These are phyloP conservation scores for Poa annua DNA, from an alignment of 176 grass and related monocot species.

Conservation along the genomic window DNA sequence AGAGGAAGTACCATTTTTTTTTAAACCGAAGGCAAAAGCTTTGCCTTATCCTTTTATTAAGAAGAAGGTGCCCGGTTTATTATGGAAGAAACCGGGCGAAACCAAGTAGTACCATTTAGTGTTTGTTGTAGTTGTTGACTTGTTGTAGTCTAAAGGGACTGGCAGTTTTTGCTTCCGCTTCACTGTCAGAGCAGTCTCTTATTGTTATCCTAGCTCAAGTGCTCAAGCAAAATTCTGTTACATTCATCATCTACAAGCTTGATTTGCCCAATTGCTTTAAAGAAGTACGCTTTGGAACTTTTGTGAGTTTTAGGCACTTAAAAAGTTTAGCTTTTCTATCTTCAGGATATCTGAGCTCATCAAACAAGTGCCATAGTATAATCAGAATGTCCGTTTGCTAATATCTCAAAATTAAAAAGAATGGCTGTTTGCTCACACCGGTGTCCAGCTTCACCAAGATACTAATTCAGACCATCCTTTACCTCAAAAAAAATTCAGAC, in stretches of 20 bases:
- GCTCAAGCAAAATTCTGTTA: not conserved
- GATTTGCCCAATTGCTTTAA: not conserved
- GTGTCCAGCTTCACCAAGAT: not conserved
- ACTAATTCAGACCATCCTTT: not conserved
- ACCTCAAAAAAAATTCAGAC: too few relatives aligned
- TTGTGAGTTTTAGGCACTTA: not conserved
- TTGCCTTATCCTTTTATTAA: too few relatives aligned
- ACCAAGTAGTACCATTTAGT: not conserved
- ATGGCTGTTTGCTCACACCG: not conserved
- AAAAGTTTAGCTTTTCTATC: not conserved
- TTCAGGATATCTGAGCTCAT: not conserved
- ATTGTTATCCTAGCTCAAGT: not conserved
- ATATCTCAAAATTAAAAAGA: not conserved
- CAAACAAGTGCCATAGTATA: not conserved
- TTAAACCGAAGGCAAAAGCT: too few relatives aligned
- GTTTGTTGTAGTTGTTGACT: constrained; percentile 16
- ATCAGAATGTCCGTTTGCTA: not conserved
- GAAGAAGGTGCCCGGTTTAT: too few relatives aligned
- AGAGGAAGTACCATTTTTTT: too few relatives aligned
- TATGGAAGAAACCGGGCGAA: too few relatives aligned
- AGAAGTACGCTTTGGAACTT: not conserved
- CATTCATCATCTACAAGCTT: constrained; percentile 9
- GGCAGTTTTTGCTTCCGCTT: not conserved
- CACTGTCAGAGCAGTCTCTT: not conserved
- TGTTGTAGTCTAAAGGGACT: constrained; percentile 7